A percentile compares a stretch with the other conserved stretches of the same genome.
These are phyloP conservation scores for Gigaspora rosea DNA, from an alignment of 192 early-diverging fungal species.

Conservation along the genomic window DNA sequence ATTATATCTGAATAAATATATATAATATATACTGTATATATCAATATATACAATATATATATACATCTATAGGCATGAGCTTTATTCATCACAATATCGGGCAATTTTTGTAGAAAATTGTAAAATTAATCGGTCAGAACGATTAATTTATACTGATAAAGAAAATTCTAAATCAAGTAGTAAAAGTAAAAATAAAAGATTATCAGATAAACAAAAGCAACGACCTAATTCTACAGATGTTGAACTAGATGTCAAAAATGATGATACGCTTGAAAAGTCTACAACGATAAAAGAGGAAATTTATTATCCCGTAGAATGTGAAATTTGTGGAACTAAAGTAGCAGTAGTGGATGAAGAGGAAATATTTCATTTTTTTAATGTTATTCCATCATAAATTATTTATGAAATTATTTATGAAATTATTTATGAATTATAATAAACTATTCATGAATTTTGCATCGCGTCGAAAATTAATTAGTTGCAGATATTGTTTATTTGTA, in stretches of 20 bases:
- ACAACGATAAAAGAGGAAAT: neutral
- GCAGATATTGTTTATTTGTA: no score
- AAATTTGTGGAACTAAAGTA: constrained; percentile 61
- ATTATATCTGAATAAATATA: constrained; percentile 5
- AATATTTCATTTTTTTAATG: constrained; percentile 72
- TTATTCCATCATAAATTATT: constrained; percentile 44
- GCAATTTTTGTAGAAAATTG: constrained; percentile 74
- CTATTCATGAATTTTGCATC: no score
- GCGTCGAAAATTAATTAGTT: no score
- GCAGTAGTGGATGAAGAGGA: constrained; percentile 67
- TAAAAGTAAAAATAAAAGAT: constrained; percentile 30
- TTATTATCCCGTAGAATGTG: constrained; percentile 60
- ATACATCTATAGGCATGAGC: constrained; percentile 48
- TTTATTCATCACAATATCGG: constrained; percentile 61
- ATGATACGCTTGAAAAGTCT: neutral
- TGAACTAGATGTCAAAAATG: neutral
- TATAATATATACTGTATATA: neutral
- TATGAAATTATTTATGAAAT: neutral
- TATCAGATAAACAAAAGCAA: neutral
- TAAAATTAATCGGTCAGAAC: constrained; percentile 44
- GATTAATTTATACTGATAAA: constrained; percentile 39
- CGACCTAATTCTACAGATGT: constrained; percentile 14
- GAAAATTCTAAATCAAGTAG: neutral
- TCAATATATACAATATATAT: no score
- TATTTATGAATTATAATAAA: no score